Percentiles rank a stretch among this genome's conserved stretches.
Evolutionary conservation across 1,139 yeast species (phyloP).

Genomic region (Yamadazyma mexicana): DNA sequence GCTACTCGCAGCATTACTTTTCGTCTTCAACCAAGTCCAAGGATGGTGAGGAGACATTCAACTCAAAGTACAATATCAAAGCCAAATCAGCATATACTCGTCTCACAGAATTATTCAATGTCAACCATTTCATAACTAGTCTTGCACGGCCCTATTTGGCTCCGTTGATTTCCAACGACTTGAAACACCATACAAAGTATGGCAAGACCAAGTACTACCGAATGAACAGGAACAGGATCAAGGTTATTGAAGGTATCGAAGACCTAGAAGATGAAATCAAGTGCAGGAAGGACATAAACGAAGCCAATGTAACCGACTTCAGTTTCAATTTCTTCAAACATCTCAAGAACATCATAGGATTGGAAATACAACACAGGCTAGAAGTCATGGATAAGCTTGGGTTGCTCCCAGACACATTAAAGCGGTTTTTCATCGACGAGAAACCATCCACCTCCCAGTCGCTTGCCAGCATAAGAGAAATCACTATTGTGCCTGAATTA

Average conservation of each 20-base stretch:
- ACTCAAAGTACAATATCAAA: constrained; percentile 22
- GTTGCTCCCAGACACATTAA: constrained; percentile 65
- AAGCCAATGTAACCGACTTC: constrained; percentile 30
- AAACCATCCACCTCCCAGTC: constrained; percentile 68
- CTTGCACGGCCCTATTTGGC: constrained; percentile 92
- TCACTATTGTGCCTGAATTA: constrained; percentile 88
- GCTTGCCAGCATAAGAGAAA: constrained; percentile 58
- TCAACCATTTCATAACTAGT: constrained; percentile 86
- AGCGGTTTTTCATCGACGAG: constrained; percentile 83
- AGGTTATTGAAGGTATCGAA: constrained; percentile 6
- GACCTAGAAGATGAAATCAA: constrained; percentile 17
- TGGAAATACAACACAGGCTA: constrained; percentile 82
- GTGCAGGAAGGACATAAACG: constrained; percentile 14
- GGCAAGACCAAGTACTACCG: constrained; percentile 31
- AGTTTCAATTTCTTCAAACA: constrained; percentile 35
- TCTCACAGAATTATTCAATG: constrained; percentile 88
- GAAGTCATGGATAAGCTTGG: constrained; percentile 81
- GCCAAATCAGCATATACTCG: constrained; percentile 75
- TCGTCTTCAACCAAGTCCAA: constrained; percentile 15
- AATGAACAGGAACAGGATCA: constrained; percentile 5
- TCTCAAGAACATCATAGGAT: constrained; percentile 38
- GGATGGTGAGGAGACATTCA: constrained; percentile 13
- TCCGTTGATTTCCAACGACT: constrained; percentile 80
- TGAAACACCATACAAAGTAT: constrained; percentile 56
- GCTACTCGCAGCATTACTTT: constrained; percentile 44